These are phyloP conservation scores for Ophiocordyceps unilateralis DNA, from an alignment of 2,329 filamentous ascomycete genomes.

Conservation along the genomic window DNA sequence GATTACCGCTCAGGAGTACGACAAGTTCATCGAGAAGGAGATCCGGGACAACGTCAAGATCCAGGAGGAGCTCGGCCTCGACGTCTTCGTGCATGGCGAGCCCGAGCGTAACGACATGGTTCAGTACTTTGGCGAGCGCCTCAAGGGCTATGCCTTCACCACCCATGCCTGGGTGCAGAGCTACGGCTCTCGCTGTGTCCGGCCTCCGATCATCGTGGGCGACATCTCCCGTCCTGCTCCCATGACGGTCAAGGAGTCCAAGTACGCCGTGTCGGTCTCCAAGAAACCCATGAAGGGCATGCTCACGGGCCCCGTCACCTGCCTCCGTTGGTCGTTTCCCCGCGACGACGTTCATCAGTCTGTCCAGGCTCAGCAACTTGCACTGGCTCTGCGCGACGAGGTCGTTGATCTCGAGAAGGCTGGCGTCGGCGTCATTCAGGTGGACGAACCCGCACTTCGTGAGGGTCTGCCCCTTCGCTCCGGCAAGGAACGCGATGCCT, in stretches of 20 bases:
- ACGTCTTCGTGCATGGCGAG: slow-evolving; percentile 96
- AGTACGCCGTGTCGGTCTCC: slow-evolving; percentile 90
- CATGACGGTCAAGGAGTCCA: slow-evolving; percentile 99
- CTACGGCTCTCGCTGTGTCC: slow-evolving; percentile 96
- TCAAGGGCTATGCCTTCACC: slow-evolving; percentile 96
- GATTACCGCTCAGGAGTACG: slow-evolving; percentile 82
- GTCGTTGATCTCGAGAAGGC: slow-evolving; percentile 95
- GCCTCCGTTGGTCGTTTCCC: slow-evolving; percentile 98
- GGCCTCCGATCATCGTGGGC: slow-evolving; percentile 95
- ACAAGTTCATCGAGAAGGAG: slow-evolving; percentile 99
- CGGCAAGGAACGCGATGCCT: slow-evolving; percentile 88
- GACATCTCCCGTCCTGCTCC: slow-evolving; percentile 92
- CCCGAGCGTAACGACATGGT: slow-evolving; percentile 99
- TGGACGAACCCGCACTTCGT: slow-evolving; percentile 97
- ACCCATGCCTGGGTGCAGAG: slow-evolving; percentile 98
- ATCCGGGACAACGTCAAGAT: slow-evolving; percentile 89
- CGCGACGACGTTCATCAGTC: slow-evolving; percentile 99
- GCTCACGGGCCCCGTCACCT: slow-evolving; percentile 98
- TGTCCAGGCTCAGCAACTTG: slow-evolving; percentile 95
- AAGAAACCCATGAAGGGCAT: slow-evolving; percentile 99
- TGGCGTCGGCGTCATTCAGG: slow-evolving; percentile 94
- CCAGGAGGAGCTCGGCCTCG: slow-evolving; percentile 93
- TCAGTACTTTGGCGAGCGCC: slow-evolving; percentile 97
- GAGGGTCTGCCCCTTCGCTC: slow-evolving; percentile 95
- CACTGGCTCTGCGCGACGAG: slow-evolving; percentile 94